These are phyloP conservation scores for Pouteria campechiana DNA, from an alignment of 179 eudicot genomes.

Conservation along the genomic window DNA sequence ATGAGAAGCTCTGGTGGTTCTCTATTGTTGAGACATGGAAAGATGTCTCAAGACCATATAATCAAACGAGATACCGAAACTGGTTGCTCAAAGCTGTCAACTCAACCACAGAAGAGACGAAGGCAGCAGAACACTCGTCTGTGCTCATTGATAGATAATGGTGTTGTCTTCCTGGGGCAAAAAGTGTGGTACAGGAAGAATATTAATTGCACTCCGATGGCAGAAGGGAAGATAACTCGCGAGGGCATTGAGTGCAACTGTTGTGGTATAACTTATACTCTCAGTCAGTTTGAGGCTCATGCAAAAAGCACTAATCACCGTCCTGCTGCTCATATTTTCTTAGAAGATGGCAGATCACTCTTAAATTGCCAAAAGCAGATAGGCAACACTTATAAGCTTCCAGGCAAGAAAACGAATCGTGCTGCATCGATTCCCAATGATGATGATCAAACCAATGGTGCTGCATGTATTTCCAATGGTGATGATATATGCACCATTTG, in stretches of 20 bases:
- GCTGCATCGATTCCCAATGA: too few species aligned
- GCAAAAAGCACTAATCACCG: conserved; percentile 38
- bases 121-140: conserved; percentile 40
- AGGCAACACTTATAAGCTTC: too few species aligned
- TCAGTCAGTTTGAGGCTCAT: conserved; percentile 72
- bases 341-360: conserved; percentile 74
- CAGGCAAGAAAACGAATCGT: too few species aligned
- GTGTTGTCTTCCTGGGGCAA: conserved; percentile 32
- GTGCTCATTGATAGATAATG: conserved; percentile 79
- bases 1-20: too few species aligned
- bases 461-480: too few species aligned
- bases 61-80: too few species aligned
- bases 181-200: conserved; percentile 8
- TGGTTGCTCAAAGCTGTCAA: conserved; percentile 10
- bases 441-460: too few species aligned
- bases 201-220: too few species aligned
- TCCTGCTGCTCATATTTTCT: conserved; percentile 58
- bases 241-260: conserved; percentile 80
- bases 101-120: conserved; percentile 54
- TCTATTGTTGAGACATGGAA: too few species aligned
- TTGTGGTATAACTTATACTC: conserved; percentile 38
- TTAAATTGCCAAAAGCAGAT: conserved; percentile 57
- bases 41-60: too few species aligned
- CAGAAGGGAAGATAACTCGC: conserved; percentile 50
- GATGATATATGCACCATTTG: conserved; percentile 36